These are phyloP conservation scores for Malassezia restricta DNA, from an alignment of 1,284 basidiomycete species.

Conservation along the genomic window DNA sequence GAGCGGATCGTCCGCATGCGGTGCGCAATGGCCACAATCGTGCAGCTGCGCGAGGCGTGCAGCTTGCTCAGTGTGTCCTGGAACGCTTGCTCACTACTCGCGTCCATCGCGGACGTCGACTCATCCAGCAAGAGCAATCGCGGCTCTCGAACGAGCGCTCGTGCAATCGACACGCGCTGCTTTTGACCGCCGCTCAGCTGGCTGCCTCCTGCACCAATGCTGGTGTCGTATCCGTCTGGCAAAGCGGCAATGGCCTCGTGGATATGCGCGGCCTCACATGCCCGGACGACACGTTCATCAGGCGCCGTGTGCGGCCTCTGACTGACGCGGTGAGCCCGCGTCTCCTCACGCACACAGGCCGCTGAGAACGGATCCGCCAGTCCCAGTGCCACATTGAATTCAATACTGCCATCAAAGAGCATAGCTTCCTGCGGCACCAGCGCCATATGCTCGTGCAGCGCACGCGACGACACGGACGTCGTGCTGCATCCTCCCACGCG, in stretches of 20 bases:
- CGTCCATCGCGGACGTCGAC: slow-evolving; percentile 39
- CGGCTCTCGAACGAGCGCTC: slow-evolving; percentile 36
- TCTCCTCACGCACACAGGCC: slow-evolving; percentile 15
- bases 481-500: slow-evolving; percentile 64
- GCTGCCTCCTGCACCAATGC: slow-evolving; percentile 84
- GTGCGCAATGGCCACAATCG: slow-evolving; percentile 36
- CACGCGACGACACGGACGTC: slow-evolving; percentile 62
- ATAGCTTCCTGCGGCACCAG: slow-evolving; percentile 84
- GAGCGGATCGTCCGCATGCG: slow-evolving; percentile 40
- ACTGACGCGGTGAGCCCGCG: slow-evolving; percentile 6
- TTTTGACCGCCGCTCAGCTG: slow-evolving; percentile 50
- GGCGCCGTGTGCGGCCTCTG: slow-evolving; percentile 37
- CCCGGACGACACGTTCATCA: slow-evolving; percentile 54
- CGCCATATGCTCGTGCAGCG: slow-evolving; percentile 45
- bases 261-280: slow-evolving; percentile 35
- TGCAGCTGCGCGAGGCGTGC: slow-evolving; percentile 34
- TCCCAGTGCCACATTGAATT: slow-evolving; percentile 39
- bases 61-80: slow-evolving; percentile 25
- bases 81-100: slow-evolving; percentile 39
- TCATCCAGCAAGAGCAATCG: slow-evolving; percentile 37
- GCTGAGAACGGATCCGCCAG: slow-evolving; percentile 62
- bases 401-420: slow-evolving; percentile 56
- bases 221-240: slow-evolving; percentile 78
- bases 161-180: slow-evolving; percentile 40
- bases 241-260: slow-evolving; percentile 67